Conservation (phyloP, 768 basidiomycete species). For the Boletus tomentosulus region DNA sequence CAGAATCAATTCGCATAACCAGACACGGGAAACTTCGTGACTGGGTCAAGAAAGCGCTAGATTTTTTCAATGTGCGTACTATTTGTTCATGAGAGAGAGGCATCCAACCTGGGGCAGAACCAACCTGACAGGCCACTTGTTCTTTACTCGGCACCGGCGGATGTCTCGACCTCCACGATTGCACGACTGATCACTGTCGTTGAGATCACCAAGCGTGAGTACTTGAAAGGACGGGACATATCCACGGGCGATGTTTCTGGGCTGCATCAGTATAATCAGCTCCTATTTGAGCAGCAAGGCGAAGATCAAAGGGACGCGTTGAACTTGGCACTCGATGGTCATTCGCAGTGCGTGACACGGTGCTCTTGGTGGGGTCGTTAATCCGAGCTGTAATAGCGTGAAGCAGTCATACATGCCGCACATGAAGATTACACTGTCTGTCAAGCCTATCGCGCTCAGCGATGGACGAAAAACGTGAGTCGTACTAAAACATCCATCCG, state of each 20-base stretch:
- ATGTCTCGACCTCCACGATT: slow-evolving; percentile 35
- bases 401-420: slow-evolving; percentile 57
- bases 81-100: not conserved
- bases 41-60: slow-evolving; percentile 51
- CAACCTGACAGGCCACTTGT: slow-evolving; percentile 46
- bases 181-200: slow-evolving; percentile 72
- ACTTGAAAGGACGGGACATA: slow-evolving; percentile 48
- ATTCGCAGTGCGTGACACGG: slow-evolving; percentile 48
- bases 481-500: not conserved
- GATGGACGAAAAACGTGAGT: slow-evolving; percentile 38
- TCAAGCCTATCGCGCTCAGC: slow-evolving; percentile 37
- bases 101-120: slow-evolving; percentile 33
- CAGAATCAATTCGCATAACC: slow-evolving; percentile 49
- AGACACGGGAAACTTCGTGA: slow-evolving; percentile 49
- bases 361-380: not conserved
- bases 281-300: slow-evolving; percentile 44
- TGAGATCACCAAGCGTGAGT: slow-evolving; percentile 85
- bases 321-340: slow-evolving; percentile 48
- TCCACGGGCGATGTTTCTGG: slow-evolving; percentile 46
- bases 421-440: slow-evolving; percentile 66
- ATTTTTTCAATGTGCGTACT: slow-evolving; percentile 47
- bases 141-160: slow-evolving; percentile 55
- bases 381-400: slow-evolving; percentile 34
- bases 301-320: slow-evolving; percentile 28
- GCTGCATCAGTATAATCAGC: slow-evolving; percentile 74